These are phyloP conservation scores for Phytophthora sansomeana DNA, from an alignment of 352 stramenopile species.

Conservation along the genomic window DNA sequence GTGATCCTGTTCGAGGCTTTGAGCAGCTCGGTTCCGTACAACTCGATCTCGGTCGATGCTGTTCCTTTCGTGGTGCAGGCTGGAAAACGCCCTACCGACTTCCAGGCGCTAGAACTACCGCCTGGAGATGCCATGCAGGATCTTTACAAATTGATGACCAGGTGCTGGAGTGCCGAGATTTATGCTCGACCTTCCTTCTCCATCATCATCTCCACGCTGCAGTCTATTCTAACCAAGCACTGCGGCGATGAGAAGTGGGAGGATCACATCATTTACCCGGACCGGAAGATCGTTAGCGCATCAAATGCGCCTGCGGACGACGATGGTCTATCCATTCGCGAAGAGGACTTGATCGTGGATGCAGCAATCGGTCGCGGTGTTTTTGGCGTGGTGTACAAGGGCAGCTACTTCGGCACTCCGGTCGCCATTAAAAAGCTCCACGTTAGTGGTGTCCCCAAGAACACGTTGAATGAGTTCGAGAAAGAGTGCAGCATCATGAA, in stretches of 20 bases:
- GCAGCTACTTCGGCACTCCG: conserved; percentile 84
- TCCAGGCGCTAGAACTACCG: conserved; percentile 63
- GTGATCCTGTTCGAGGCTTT: conserved; percentile 84
- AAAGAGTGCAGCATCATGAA: conserved; percentile 90
- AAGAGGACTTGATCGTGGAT: conserved; percentile 81
- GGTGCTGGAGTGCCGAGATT: conserved; percentile 82
- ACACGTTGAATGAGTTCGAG: conserved; percentile 83
- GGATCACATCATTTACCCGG: conserved; percentile 84
- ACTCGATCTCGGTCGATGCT: conserved; percentile 82
- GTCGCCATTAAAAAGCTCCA: conserved; percentile 89
- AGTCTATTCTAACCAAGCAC: conserved; percentile 71
- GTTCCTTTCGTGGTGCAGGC: conserved; percentile 84
- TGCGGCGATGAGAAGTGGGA: conserved; percentile 85
- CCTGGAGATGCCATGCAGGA: conserved; percentile 67
- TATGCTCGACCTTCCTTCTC: conserved; percentile 82
- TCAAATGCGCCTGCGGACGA: conserved; percentile 55
- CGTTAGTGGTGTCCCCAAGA: conserved; percentile 81
- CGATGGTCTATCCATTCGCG: conserved; percentile 79
- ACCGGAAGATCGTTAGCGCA: conserved; percentile 74
- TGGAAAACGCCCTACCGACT: conserved; percentile 83
- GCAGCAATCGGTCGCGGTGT: conserved; percentile 76
- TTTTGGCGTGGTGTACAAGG: conserved; percentile 87
- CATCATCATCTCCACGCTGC: conserved; percentile 80
- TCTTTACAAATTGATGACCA: conserved; percentile 70
- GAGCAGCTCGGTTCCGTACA: conserved; percentile 71